These are phyloP conservation scores for Trichocladium uniseriatum DNA, from an alignment of 495 filamentous ascomycete species.

Conservation along the genomic window DNA sequence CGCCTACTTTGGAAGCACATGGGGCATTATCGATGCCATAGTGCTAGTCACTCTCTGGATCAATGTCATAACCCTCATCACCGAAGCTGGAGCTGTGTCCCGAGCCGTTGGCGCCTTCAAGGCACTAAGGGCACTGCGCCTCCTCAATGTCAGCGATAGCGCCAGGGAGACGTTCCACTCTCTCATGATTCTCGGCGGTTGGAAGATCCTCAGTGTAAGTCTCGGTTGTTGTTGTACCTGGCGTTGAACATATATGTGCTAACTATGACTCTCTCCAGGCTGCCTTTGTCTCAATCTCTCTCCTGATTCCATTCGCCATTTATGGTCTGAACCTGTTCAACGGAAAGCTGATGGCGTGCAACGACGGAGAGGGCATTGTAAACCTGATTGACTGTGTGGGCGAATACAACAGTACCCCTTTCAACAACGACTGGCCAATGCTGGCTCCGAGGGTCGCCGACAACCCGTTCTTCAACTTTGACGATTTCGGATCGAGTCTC, in stretches of 20 bases:
- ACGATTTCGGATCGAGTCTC: slow-evolving; percentile 81
- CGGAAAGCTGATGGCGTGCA: slow-evolving; percentile 71
- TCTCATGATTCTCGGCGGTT: slow-evolving; percentile 83
- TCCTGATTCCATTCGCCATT: slow-evolving; percentile 92
- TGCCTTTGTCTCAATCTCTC: slow-evolving; percentile 85
- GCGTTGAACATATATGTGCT: slow-evolving; percentile 1
- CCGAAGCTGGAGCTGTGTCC: slow-evolving; percentile 69
- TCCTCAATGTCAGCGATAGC: slow-evolving; percentile 94
- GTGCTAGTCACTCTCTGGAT: slow-evolving; percentile 95
- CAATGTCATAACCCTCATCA: slow-evolving; percentile 75
- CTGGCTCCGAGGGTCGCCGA: slow-evolving; percentile 68
- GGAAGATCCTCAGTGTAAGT: slow-evolving; percentile 66
- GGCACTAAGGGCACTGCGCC: slow-evolving; percentile 81
- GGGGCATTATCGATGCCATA: slow-evolving; percentile 92
- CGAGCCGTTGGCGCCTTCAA: slow-evolving; percentile 94
- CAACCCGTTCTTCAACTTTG: slow-evolving; percentile 87
- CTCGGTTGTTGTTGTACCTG: slow-evolving; percentile 32
- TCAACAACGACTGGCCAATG: slow-evolving; percentile 62
- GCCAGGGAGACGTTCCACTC: slow-evolving; percentile 95
- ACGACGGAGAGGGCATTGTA: slow-evolving; percentile 52
- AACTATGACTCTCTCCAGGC: slow-evolving; percentile 37
- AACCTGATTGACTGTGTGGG: slow-evolving; percentile 67
- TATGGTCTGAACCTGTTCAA: slow-evolving; percentile 91
- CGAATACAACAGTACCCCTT: slow-evolving; percentile 71
- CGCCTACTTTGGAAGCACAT: slow-evolving; percentile 91